Percentiles rank a stretch among this genome's conserved stretches.
phyloP scores from a whole-genome alignment of 805 yeast species.

The Ogataea kodamae region DNA sequence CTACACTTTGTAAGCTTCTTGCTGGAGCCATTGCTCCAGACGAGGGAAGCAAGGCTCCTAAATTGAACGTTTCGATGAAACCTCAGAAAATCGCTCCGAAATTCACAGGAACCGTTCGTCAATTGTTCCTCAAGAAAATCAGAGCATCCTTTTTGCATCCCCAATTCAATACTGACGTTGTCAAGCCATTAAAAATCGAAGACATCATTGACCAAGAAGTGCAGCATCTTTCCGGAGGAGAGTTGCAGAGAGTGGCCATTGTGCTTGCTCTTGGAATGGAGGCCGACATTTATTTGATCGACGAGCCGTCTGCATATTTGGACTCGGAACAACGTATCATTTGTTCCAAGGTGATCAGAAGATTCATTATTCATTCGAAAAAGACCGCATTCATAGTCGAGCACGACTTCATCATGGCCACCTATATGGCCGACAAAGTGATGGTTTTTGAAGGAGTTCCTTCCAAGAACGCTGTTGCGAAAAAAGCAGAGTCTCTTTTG shows the following conservation, averaged over 20 bases:
- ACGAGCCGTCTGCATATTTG: slow-evolving; percentile 98
- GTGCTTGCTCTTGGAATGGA: slow-evolving; percentile 89
- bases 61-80: slow-evolving; percentile 92
- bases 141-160: slow-evolving; percentile 92
- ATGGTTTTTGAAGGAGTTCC: slow-evolving; percentile 97
- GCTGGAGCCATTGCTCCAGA: slow-evolving; percentile 94
- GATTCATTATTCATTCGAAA: slow-evolving; percentile 92
- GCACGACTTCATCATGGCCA: slow-evolving; percentile 99
- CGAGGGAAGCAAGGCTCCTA: slow-evolving; percentile 73
- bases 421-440: slow-evolving; percentile 97
- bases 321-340: slow-evolving; percentile 99
- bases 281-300: slow-evolving; percentile 95
- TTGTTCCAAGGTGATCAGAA: slow-evolving; percentile 96
- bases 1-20: slow-evolving; percentile 91
- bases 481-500: slow-evolving; percentile 85
- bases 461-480: slow-evolving; percentile 79
- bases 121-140: slow-evolving; percentile 93
- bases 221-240: slow-evolving; percentile 98
- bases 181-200: slow-evolving; percentile 90
- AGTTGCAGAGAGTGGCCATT: slow-evolving; percentile 98
- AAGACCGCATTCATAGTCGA: slow-evolving; percentile 99
- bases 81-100: slow-evolving; percentile 99
- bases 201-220: slow-evolving; percentile 97
- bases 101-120: slow-evolving; percentile 98
- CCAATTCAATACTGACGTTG: slow-evolving; percentile 97